Evolutionary conservation across 768 basidiomycete species (phyloP).

Genomic region (Lactifluus pinguis): DNA sequence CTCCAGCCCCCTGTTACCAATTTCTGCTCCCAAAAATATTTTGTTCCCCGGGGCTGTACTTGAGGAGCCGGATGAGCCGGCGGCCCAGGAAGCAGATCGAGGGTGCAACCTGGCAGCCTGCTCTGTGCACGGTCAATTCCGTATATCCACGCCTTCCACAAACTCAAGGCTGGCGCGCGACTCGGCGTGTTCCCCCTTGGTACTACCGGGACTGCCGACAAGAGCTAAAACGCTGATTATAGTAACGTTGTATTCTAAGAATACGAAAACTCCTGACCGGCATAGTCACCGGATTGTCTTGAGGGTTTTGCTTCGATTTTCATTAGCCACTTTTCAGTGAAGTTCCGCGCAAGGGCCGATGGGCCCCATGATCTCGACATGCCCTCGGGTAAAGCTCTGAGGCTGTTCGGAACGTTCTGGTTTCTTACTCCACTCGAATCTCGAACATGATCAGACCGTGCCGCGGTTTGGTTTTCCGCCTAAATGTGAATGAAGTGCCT

Average conservation of each 20-base stretch:
- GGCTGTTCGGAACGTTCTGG: background rate
- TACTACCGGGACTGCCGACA: background rate
- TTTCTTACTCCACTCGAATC: background rate
- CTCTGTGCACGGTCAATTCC: background rate
- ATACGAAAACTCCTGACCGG: background rate
- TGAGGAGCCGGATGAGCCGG: background rate
- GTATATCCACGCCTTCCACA: background rate
- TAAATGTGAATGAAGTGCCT: background rate
- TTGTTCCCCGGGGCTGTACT: background rate
- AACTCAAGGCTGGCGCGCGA: slow-evolving; percentile 2
- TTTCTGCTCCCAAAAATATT: background rate
- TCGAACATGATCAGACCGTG: background rate
- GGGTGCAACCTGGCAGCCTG: background rate
- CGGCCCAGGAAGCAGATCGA: background rate
- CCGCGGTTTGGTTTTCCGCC: background rate
- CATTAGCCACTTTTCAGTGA: background rate
- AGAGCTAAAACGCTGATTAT: background rate
- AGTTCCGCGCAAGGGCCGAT: background rate
- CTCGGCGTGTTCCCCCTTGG: background rate
- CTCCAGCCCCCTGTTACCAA: background rate
- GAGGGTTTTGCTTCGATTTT: background rate
- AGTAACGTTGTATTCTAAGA: background rate
- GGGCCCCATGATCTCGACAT: slow-evolving; percentile 1
- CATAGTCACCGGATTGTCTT: background rate
- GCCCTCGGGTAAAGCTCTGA: background rate